Evolutionary conservation across 1,139 yeast species (phyloP), one percentile per base, ranked within the genome.

Genomic region (Hemisphaericaspora xylofermentans): DNA sequence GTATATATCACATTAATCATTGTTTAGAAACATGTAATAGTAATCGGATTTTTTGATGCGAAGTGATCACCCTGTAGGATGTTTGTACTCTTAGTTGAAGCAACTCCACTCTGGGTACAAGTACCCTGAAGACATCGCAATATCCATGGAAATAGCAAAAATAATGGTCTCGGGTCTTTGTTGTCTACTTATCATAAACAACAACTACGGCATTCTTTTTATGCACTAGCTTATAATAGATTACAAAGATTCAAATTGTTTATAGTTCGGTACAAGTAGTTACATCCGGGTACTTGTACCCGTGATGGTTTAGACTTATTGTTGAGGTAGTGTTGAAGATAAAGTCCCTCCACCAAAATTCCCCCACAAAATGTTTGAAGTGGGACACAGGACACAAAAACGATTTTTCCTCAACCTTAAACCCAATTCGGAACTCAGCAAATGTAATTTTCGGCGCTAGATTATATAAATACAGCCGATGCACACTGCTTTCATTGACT

Each of bases 1-100:
- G 64, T 93, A 91, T 60, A 82, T 91, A 28, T 89, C 97, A 1
- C 98, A 93, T 63, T 66, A 48, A 38, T 24, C 5, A 4, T 8
- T 6, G 5, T 24, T 9, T 24, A 13, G 30, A 4, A 24, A 24
- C 33, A 37, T 28, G 21, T 17, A 17, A 21, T 16, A 29, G 12
- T 6, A 19, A 22, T 18, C 10, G 10, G n/a, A 18, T 6, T 6
- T 32, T 17, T 32, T 13, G 24, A 26, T 21, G 4, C 14, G 24
- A 31, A 21, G n/a, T n/a, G n/a, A n/a, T n/a, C n/a, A n/a, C n/a
- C n/a, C n/a, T n/a, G n/a, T n/a, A n/a, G n/a, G n/a, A n/a, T n/a
- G n/a, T n/a, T n/a, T n/a, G n/a, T n/a, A n/a, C n/a, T n/a, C n/a
- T n/a, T n/a, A n/a, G n/a, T n/a, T n/a, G n/a, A n/a, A n/a, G n/a